Percentiles rank a stretch among this genome's conserved stretches.
Conservation (phyloP, 2,329 filamentous ascomycete species). For the Xylariaceae sp. region DNA sequence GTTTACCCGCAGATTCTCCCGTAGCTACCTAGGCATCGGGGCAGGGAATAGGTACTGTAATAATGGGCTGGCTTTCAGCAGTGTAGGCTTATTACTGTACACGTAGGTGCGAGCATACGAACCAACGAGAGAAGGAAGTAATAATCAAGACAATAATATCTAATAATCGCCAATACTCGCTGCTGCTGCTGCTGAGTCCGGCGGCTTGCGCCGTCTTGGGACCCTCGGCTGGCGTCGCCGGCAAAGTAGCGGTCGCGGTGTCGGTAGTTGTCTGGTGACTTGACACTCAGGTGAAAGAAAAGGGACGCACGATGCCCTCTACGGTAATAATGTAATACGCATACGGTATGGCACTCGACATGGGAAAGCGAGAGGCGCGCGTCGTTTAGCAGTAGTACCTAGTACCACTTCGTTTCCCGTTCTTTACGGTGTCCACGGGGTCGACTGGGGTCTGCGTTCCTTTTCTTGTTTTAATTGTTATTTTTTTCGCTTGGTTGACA, state of each 20-base stretch:
- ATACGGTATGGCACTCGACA: not conserved
- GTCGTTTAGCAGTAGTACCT: too few species aligned
- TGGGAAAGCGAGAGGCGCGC: too few species aligned
- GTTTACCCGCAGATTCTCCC: conserved; percentile 19
- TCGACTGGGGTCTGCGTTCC: not conserved
- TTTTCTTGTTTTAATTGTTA: too few species aligned
- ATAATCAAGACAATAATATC: too few species aligned
- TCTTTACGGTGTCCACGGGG: not conserved
- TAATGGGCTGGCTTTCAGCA: too few species aligned
- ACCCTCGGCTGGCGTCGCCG: not conserved
- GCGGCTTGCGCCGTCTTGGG: not conserved
- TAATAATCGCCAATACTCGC: too few species aligned
- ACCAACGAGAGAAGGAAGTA: conserved; percentile 14
- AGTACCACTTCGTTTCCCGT: too few species aligned
- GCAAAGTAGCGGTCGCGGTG: not conserved
- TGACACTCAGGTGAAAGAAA: not conserved
- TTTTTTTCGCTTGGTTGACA: too few species aligned
- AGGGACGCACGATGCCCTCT: not conserved
- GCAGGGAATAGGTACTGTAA: too few species aligned
- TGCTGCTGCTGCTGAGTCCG: not conserved
- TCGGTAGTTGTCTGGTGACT: not conserved
- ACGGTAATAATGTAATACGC: not conserved
- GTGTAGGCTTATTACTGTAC: conserved; percentile 11
- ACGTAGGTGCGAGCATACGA: conserved; percentile 5
- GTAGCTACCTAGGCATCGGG: conserved; percentile 15